Evolutionary conservation across 768 basidiomycete genomes (phyloP).

Genomic region (Cystobasidium onofrii): DNA sequence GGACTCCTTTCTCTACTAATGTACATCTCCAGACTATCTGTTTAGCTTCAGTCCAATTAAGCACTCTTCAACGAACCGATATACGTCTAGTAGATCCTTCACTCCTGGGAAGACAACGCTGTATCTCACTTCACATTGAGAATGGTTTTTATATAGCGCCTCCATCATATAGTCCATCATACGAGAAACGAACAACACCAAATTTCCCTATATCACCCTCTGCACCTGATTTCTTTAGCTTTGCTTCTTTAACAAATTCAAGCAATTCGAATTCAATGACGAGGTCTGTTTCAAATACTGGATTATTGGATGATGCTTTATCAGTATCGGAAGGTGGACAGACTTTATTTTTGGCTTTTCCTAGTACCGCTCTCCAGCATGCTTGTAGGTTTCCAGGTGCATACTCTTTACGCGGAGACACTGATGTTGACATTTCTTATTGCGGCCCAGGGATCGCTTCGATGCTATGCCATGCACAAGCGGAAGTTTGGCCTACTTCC

Average conservation of each 20-base stretch:
- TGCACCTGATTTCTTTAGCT: slow-evolving; percentile 28
- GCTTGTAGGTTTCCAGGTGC: slow-evolving; percentile 57
- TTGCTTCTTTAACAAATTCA: background rate
- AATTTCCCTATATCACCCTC: slow-evolving; percentile 23
- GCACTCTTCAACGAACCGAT: slow-evolving; percentile 64
- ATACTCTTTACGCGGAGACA: background rate
- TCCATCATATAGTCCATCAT: slow-evolving; percentile 21
- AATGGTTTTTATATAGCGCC: slow-evolving; percentile 50
- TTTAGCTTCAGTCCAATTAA: slow-evolving; percentile 49
- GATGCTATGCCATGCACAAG: background rate
- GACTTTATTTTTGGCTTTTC: slow-evolving; percentile 69
- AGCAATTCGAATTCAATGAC: background rate
- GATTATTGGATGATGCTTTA: background rate
- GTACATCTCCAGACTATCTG: background rate
- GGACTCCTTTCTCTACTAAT: background rate
- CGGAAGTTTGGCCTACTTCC: background rate
- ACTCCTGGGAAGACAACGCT: slow-evolving; percentile 66
- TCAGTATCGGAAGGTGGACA: background rate
- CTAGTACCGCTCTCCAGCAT: slow-evolving; percentile 56
- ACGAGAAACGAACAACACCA: slow-evolving; percentile 23
- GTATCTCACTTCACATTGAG: slow-evolving; percentile 53
- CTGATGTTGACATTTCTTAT: background rate
- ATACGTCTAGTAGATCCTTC: slow-evolving; percentile 69
- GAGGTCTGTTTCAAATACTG: background rate
- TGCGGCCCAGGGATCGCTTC: background rate